Evolutionary conservation across 2,329 filamentous ascomycete genomes (phyloP), one percentile per base, ranked within the genome.

Genomic region (Diaporthe sp.): DNA sequence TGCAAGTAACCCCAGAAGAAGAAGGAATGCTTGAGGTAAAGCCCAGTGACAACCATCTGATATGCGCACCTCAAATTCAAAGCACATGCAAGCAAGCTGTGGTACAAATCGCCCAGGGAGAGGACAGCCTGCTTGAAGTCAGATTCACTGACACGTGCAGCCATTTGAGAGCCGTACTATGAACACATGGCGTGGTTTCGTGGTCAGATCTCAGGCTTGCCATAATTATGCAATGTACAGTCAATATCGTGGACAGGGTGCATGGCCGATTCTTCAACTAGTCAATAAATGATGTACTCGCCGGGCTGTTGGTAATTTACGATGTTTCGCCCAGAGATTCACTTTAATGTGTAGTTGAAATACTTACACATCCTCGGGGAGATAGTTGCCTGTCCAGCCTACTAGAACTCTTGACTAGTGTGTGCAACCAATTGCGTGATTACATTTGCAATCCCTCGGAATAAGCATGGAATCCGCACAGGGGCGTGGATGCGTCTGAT

Each of bases 1-100:
- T 28, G n/a, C 52, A 30, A 30, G 12, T 5, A 6, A 5, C 52
- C 7, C 50, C 9, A 52, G n/a, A 15, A 30, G 25, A 30, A 5
- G 2, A 7, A 13, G 1, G 25, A 2, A 7, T 7, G 12, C 12
- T 17, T 15, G 12, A 17, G 5, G 10, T 13, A 3, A 4, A 5
- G 12, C 8, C 2, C 5, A 8, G 10, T 7, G 52, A 4, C 10
- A 30, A 54, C 10, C n/a, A 30, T 12, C 25, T 10, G n/a, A 4
- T 9, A 28, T 47, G 17, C 1, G 19, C n/a, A 3, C 25, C 52
- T 54, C 7, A 6, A 19, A 17, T 17, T 4, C 52, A 30, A 17
- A 17, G 2, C 52, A 30, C 2, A 22, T n/a, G 28, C 10, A 33
- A 25, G 33, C 33, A 2, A 1, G 1, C 35, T 7, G 55, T 4